These are phyloP conservation scores for Cystoderma amianthinum DNA, from an alignment of 768 basidiomycete species.

Conservation along the genomic window DNA sequence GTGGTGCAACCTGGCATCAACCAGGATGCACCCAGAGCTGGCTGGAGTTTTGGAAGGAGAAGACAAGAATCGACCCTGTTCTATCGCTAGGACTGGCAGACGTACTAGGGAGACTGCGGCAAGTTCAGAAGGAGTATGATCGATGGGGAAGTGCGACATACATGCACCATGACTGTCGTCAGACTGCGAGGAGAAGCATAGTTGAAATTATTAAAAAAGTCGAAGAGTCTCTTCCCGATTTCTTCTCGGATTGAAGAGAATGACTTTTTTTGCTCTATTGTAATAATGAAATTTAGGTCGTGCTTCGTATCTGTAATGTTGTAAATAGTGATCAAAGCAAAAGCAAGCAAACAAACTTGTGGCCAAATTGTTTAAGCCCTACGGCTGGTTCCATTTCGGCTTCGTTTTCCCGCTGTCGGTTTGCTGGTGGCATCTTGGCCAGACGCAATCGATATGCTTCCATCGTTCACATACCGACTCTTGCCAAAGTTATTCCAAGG, in stretches of 20 bases:
- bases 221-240: conserved; percentile 56
- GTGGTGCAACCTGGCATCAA: conserved; percentile 67
- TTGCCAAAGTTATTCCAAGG: conserved; percentile 27
- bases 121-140: conserved; percentile 63
- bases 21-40: conserved; percentile 67
- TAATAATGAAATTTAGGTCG: neutral
- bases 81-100: conserved; percentile 56
- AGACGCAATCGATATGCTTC: conserved; percentile 5
- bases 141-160: conserved; percentile 68
- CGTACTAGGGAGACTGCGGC: conserved; percentile 56
- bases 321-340: neutral
- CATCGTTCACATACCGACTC: conserved; percentile 8
- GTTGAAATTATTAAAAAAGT: conserved; percentile 46
- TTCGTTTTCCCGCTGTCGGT: neutral
- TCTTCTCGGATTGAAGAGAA: conserved; percentile 40
- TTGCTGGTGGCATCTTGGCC: neutral
- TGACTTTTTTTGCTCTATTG: no score
- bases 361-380: neutral
- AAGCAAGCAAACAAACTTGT: neutral
- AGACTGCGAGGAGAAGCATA: conserved; percentile 49
- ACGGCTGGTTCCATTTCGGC: neutral
- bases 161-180: conserved; percentile 73
- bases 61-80: conserved; percentile 54
- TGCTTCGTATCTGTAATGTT: neutral
- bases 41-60: conserved; percentile 78